Evolutionary conservation across 352 stramenopile species (phyloP).

Genomic region (Proteromonas lacertae): DNA sequence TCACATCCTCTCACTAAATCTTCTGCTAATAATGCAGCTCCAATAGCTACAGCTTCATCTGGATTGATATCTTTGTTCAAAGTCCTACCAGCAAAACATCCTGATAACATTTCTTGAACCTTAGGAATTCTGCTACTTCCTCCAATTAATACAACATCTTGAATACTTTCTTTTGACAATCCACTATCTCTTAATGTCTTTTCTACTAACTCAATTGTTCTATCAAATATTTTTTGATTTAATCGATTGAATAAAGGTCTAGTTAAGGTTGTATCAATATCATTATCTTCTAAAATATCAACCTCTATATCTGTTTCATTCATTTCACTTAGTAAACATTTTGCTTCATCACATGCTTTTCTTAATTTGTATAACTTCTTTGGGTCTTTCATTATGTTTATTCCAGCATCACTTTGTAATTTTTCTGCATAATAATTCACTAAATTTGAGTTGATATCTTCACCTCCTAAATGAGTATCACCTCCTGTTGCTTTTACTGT

Average conservation of each 20-base stretch:
- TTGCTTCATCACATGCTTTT: no score
- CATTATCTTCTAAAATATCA: slow-evolving; percentile 75
- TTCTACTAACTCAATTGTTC: slow-evolving; percentile 51
- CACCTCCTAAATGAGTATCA: no score
- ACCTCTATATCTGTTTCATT: slow-evolving; percentile 78
- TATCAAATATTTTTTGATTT: slow-evolving; percentile 52
- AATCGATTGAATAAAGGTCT: slow-evolving; percentile 75
- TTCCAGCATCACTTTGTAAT: slow-evolving; percentile 39
- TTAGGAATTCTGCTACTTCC: slow-evolving; percentile 73
- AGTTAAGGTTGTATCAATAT: slow-evolving; percentile 79
- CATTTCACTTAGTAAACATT: slow-evolving; percentile 82
- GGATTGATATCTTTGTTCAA: slow-evolving; percentile 84
- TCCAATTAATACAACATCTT: no score
- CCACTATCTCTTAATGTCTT: slow-evolving; percentile 45
- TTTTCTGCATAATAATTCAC: slow-evolving; percentile 71
- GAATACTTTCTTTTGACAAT: slow-evolving; percentile 39
- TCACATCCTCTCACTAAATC: slow-evolving; percentile 17
- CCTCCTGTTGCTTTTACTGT: no score
- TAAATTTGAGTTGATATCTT: slow-evolving; percentile 74
- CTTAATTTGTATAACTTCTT: slow-evolving; percentile 63
- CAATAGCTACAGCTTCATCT: slow-evolving; percentile 83
- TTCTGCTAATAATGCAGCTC: slow-evolving; percentile 4
- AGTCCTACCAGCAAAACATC: slow-evolving; percentile 82
- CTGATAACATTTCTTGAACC: slow-evolving; percentile 49
- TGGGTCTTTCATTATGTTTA: slow-evolving; percentile 57